Evolutionary conservation across 1,284 basidiomycete genomes (phyloP).

Genomic region (Austroboletus rostrupii): DNA sequence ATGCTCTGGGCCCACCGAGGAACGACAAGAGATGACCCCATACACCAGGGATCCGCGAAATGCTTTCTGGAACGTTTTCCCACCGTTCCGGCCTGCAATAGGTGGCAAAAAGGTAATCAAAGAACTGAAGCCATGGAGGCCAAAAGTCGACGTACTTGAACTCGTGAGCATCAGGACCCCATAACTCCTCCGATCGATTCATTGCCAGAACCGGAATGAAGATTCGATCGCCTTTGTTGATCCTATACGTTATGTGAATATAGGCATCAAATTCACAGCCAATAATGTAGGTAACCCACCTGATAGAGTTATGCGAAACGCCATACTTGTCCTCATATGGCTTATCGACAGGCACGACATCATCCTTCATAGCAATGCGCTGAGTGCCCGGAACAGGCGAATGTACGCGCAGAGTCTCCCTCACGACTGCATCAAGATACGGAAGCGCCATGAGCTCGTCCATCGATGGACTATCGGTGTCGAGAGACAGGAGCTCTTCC

Average conservation of each 20-base stretch:
- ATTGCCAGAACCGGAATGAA: slow-evolving; percentile 38
- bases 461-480: slow-evolving; percentile 54
- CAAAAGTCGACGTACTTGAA: slow-evolving; percentile 13
- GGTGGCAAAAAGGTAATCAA: neutral
- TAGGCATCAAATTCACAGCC: neutral
- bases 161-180: slow-evolving; percentile 45
- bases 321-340: slow-evolving; percentile 45
- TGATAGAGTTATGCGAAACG: slow-evolving; percentile 28
- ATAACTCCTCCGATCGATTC: slow-evolving; percentile 38
- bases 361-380: slow-evolving; percentile 51
- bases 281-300: slow-evolving; percentile 4
- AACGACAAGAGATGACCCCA: slow-evolving; percentile 60
- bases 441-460: slow-evolving; percentile 55
- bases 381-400: slow-evolving; percentile 55
- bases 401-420: slow-evolving; percentile 67
- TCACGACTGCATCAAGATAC: slow-evolving; percentile 63
- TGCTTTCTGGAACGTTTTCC: slow-evolving; percentile 45
- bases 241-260: slow-evolving; percentile 19
- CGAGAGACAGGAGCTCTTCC: slow-evolving; percentile 53
- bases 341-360: slow-evolving; percentile 52
- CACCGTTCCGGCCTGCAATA: slow-evolving; percentile 51
- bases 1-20: slow-evolving; percentile 55
- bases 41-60: slow-evolving; percentile 50
- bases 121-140: too few relatives aligned
- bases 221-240: slow-evolving; percentile 37